These are phyloP conservation scores for Hypoxylon fuscum DNA, from an alignment of 495 filamentous ascomycete species.

Conservation along the genomic window DNA sequence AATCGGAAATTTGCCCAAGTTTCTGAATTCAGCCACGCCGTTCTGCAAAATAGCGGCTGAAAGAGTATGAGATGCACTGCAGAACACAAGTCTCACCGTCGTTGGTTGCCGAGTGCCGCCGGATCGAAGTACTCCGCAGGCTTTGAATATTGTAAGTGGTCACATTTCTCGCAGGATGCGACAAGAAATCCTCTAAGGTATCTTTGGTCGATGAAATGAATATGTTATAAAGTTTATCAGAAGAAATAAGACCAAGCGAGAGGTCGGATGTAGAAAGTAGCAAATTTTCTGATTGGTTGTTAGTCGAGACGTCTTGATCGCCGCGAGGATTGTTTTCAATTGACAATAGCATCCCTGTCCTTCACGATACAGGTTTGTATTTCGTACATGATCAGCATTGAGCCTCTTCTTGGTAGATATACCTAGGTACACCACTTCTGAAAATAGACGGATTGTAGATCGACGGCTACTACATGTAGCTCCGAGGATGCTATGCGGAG, in stretches of 20 bases:
- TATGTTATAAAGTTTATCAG: not conserved
- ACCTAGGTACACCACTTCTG: not conserved
- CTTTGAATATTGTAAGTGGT: not conserved
- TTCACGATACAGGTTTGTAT: slow-evolving; percentile 12
- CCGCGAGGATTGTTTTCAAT: slow-evolving; percentile 14
- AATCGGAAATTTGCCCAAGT: slow-evolving; percentile 2
- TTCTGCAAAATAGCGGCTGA: slow-evolving; percentile 2
- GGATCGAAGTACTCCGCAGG: slow-evolving; percentile 2
- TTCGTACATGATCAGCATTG: slow-evolving; percentile 32
- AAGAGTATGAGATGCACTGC: slow-evolving; percentile 11
- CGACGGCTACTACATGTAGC: not conserved
- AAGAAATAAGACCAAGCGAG: slow-evolving; percentile 6
- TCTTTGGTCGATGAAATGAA: no score
- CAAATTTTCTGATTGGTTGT: slow-evolving; percentile 10
- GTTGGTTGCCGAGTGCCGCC: not conserved
- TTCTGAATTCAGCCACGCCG: slow-evolving; percentile 1
- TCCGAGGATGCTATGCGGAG: not conserved
- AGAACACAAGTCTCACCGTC: not conserved
- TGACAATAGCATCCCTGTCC: slow-evolving; percentile 8
- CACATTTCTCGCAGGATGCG: not conserved
- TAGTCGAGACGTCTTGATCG: slow-evolving; percentile 13
- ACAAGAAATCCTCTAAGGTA: not conserved
- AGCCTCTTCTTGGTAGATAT: slow-evolving; percentile 22
- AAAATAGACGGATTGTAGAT: not conserved
- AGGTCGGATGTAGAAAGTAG: not conserved